Base-by-base conservation (phyloP, 1,284 basidiomycete genomes). In the Cutaneotrichosporon spelunceum region DNA sequence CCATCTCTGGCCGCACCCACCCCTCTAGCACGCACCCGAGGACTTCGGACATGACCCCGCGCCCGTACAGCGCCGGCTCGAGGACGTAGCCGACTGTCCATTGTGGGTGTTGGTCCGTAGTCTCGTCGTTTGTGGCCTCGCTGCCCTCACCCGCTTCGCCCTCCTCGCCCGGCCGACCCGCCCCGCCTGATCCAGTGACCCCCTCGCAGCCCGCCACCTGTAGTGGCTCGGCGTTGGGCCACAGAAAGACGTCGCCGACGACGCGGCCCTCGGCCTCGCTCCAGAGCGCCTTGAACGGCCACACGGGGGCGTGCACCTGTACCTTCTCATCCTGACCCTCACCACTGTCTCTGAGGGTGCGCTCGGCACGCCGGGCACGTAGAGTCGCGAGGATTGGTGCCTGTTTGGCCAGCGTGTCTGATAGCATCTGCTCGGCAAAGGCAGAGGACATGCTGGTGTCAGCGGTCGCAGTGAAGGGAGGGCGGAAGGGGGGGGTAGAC, bases 51-150 rank as follows among this genome's bases (percentile, higher is more conserved):
- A 61, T 61, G 59, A 68, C 29, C 6, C 67, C 67, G 23, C 36
- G 47, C 27, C 67, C 67, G 23, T 58, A 48, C 23, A 34, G 53
- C 16, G 42, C 61, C 9, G 61, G 61, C 39, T 64, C 63, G 48
- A 65, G 47, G 4, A 61, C 63, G 61, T 66, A 68, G 11, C 67
- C 67, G 21, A 68, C 34, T n/a, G 52, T 45, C 63, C 63, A 44
- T 39, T 65, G 63, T 13, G n/a, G n/a, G n/a, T n/a, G n/a, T n/a
- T n/a, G n/a, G n/a, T n/a, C n/a, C n/a, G n/a, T n/a, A n/a, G n/a
- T n/a, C n/a, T n/a, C n/a, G n/a, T n/a, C n/a, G n/a, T n/a, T n/a
- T n/a, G n/a, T n/a, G n/a, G n/a, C n/a, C n/a, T n/a, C n/a, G n/a
- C n/a, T n/a, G n/a, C n/a, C n/a, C n/a, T n/a, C n/a, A n/a, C n/a